Percentiles rank a stretch among this genome's conserved stretches.
Evolutionary conservation across 306 rosid species (phyloP).

Genomic region (Casuarina equisetifolia): DNA sequence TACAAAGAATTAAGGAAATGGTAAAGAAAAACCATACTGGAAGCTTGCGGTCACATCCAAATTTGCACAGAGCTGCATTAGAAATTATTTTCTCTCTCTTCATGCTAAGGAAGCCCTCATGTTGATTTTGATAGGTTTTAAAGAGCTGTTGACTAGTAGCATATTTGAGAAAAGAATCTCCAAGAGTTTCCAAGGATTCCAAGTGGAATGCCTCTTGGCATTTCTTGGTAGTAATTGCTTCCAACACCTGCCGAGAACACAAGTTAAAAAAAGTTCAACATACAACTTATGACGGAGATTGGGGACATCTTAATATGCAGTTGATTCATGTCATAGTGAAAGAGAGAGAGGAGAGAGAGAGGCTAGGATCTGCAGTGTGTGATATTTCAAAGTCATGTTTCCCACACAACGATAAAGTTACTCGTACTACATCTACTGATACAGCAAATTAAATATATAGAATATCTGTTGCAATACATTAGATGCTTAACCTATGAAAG

Average conservation of each 20-base stretch:
- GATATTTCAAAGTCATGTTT: neutral
- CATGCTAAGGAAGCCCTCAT: conserved; percentile 73
- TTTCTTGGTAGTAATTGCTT: conserved; percentile 72
- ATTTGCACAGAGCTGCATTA: conserved; percentile 64
- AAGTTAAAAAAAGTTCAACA: conserved; percentile 11
- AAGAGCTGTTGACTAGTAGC: conserved; percentile 73
- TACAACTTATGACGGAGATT: neutral
- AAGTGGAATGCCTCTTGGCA: conserved; percentile 77
- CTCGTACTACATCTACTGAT: neutral
- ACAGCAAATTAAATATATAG: neutral
- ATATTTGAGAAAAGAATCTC: conserved; percentile 91
- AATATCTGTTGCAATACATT: neutral
- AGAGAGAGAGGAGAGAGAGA: neutral
- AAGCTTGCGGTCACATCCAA: conserved; percentile 56
- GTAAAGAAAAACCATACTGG: conserved; percentile 49
- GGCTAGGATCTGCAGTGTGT: neutral
- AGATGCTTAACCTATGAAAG: neutral
- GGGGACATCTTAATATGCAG: neutral
- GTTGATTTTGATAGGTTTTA: conserved; percentile 43
- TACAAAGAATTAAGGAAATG: neutral
- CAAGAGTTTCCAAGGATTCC: conserved; percentile 87
- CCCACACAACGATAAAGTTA: neutral
- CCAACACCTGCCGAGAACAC: conserved; percentile 62
- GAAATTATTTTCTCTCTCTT: conserved; percentile 66
- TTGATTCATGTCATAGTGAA: neutral